Conservation (phyloP, 2,329 filamentous ascomycete species). For the Penicillium concentricum region DNA sequence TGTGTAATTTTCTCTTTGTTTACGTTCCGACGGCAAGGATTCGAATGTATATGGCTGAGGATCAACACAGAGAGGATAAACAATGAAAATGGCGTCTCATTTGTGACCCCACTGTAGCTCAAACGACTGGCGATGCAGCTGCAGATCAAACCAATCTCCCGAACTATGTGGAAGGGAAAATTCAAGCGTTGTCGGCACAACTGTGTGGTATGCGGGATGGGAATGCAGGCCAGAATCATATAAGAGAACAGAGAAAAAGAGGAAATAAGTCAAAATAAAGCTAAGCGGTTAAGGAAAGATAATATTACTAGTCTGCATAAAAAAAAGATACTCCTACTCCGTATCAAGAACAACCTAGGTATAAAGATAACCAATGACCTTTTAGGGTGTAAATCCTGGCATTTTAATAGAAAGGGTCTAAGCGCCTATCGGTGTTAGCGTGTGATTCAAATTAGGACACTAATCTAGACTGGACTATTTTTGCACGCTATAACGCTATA, state of each 20-base stretch:
- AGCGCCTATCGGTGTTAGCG: no score
- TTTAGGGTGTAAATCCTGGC: no score
- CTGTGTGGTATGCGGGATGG: constrained; percentile 16
- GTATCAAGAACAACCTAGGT: no score
- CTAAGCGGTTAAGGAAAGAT: not conserved
- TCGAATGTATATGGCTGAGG: not conserved
- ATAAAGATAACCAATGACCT: no score
- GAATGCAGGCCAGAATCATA: not conserved
- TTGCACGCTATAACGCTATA: no score
- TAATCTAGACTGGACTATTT: not conserved
- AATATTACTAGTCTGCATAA: not conserved
- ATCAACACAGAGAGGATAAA: not conserved
- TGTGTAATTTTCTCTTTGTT: not conserved
- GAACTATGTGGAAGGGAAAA: not conserved
- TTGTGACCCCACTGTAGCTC: not conserved
- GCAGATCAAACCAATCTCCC: not conserved
- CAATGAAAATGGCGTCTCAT: constrained; percentile 2
- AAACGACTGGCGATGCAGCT: not conserved
- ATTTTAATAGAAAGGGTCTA: not conserved
- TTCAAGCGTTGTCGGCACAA: constrained; percentile 9
- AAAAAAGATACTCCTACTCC: not conserved
- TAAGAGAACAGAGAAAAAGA: not conserved
- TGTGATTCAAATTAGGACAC: not conserved
- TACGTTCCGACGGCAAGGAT: not conserved
- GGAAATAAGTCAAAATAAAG: not conserved